Evolutionary conservation across 805 yeast species (phyloP).

Genomic region (Monosporozyma aerobia): DNA sequence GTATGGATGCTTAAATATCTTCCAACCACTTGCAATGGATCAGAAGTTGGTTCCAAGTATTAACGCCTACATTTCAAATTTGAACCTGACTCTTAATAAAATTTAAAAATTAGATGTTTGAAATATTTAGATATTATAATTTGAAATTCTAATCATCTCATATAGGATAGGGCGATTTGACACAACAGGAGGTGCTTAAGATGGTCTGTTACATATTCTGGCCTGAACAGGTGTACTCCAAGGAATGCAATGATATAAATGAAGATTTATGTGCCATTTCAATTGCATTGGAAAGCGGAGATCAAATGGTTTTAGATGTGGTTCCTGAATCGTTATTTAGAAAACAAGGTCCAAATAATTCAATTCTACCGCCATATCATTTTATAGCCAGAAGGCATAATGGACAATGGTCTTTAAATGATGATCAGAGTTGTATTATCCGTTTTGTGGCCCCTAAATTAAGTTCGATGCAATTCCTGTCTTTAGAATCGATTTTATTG

Average conservation of each 20-base stretch:
- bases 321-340: constrained; percentile 1
- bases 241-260: not conserved
- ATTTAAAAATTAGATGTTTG: not conserved
- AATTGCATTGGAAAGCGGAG: constrained; percentile 13
- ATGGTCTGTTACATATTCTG: constrained; percentile 20
- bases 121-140: not conserved
- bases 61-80: not conserved
- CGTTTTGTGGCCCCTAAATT: constrained; percentile 67
- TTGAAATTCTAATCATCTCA: not conserved
- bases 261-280: constrained; percentile 9
- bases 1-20: not conserved
- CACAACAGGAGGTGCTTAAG: not conserved
- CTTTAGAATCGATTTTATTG: constrained; percentile 62
- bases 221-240: constrained; percentile 12
- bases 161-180: not conserved
- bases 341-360: not conserved
- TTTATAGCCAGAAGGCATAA: constrained; percentile 5
- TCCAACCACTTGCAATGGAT: not conserved
- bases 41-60: not conserved
- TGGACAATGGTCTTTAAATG: constrained; percentile 6
- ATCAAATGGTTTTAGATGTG: constrained; percentile 17
- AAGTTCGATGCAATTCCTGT: constrained; percentile 63
- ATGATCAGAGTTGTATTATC: constrained; percentile 28
- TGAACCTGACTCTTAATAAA: not conserved
- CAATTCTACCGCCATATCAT: constrained; percentile 9